Evolutionary conservation across 1,284 basidiomycete species (phyloP).

Genomic region (Trametes pubescens): DNA sequence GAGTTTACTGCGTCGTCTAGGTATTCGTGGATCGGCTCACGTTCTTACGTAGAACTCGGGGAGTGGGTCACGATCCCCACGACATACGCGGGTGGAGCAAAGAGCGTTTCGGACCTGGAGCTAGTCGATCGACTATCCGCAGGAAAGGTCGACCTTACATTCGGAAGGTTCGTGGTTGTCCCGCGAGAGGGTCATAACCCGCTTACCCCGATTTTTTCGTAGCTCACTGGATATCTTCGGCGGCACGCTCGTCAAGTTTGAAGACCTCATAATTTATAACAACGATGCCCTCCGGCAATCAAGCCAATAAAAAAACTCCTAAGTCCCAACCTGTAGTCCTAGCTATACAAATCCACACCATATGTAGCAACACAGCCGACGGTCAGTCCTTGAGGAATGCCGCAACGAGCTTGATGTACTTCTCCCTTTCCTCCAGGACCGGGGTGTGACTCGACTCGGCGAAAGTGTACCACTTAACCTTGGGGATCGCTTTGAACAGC

Average conservation of each 20-base stretch:
- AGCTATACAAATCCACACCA: background rate
- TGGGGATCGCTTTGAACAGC: slow-evolving; percentile 54
- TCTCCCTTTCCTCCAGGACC: slow-evolving; percentile 41
- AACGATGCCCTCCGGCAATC: slow-evolving; percentile 1
- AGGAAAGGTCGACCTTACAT: slow-evolving; percentile 95
- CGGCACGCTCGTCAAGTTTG: slow-evolving; percentile 75
- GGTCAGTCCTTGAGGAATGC: slow-evolving; percentile 29
- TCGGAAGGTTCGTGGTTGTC: slow-evolving; percentile 75
- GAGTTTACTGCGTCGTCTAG: slow-evolving; percentile 36
- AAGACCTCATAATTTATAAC: slow-evolving; percentile 63
- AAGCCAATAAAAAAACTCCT: background rate
- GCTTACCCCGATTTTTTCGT: too few relatives aligned
- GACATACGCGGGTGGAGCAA: slow-evolving; percentile 98
- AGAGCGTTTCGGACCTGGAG: slow-evolving; percentile 84
- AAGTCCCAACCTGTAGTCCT: background rate
- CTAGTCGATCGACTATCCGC: slow-evolving; percentile 84
- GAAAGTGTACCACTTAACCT: slow-evolving; percentile 43
- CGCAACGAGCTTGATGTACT: slow-evolving; percentile 35
- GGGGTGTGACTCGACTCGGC: slow-evolving; percentile 40
- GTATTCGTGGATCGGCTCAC: background rate
- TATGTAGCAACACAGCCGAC: background rate
- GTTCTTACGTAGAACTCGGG: slow-evolving; percentile 73
- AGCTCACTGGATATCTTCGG: slow-evolving; percentile 89
- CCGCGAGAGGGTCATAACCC: background rate
- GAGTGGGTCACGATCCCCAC: slow-evolving; percentile 93